Percentiles rank a stretch among this genome's conserved stretches.
Evolutionary conservation across 805 yeast genomes (phyloP).

Genomic region (Kuraishia hungarica): DNA sequence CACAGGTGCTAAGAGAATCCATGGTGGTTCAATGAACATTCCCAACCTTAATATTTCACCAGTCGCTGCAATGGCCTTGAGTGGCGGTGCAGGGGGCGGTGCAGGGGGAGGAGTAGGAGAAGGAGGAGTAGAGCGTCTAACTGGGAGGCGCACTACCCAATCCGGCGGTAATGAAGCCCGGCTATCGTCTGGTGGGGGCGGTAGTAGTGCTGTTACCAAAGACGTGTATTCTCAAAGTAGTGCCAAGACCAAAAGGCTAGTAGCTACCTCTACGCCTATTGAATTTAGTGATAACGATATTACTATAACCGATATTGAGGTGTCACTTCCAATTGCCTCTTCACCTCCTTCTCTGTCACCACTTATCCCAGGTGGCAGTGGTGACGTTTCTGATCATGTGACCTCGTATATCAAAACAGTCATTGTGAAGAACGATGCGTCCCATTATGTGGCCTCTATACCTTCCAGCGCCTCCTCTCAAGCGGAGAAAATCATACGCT

Average conservation of each 20-base stretch:
- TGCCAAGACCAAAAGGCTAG: neutral
- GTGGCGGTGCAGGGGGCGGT: too few relatives aligned
- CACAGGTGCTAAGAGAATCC: too few relatives aligned
- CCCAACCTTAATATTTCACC: too few relatives aligned
- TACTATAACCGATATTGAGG: neutral
- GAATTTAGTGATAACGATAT: neutral
- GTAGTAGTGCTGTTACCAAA: too few relatives aligned
- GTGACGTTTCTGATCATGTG: neutral
- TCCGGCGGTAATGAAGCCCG: too few relatives aligned
- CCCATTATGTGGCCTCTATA: slow-evolving; percentile 18
- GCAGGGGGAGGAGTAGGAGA: too few relatives aligned
- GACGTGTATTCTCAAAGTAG: neutral
- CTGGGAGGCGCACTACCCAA: too few relatives aligned
- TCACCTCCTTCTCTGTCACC: neutral
- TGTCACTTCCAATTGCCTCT: neutral
- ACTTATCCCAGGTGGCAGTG: neutral
- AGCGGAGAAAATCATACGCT: slow-evolving; percentile 13
- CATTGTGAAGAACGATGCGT: slow-evolving; percentile 16
- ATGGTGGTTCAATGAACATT: too few relatives aligned
- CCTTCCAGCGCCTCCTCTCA: slow-evolving; percentile 17
- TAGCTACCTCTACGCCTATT: neutral
- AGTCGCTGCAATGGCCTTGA: too few relatives aligned
- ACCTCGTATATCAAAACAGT: slow-evolving; percentile 16
- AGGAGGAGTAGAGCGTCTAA: too few relatives aligned
- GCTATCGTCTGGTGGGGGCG: too few relatives aligned